A percentile compares a stretch with the other conserved stretches of the same genome.
phyloP scores from a whole-genome alignment of 2,329 filamentous ascomycete species.

The Arthrobotrys musiformis region DNA sequence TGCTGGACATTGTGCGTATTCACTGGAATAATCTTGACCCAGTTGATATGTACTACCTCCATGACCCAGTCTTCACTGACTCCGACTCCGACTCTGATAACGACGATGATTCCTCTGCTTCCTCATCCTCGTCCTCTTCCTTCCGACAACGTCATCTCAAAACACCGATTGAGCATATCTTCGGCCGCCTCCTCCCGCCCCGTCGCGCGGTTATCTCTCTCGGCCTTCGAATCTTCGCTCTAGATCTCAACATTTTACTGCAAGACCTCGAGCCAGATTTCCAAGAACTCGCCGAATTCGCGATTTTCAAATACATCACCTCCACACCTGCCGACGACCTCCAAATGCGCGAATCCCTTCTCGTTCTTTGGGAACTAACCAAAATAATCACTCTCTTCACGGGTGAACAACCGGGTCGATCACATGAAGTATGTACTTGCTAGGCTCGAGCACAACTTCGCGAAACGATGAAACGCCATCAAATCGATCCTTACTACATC shows the following conservation, averaged over 20 bases:
- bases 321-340: background rate
- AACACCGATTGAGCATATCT: background rate
- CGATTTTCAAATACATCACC: slow-evolving; percentile 32
- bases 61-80: background rate
- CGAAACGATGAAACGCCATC: background rate
- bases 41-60: background rate
- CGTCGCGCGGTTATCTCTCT: slow-evolving; percentile 9
- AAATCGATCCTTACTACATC: slow-evolving; percentile 2
- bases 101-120: background rate
- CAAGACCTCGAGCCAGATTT: slow-evolving; percentile 20
- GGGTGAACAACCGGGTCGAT: background rate
- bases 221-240: background rate
- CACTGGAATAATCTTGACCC: slow-evolving; percentile 22
- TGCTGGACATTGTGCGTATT: slow-evolving; percentile 23
- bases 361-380: slow-evolving; percentile 31
- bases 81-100: background rate
- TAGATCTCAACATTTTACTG: background rate
- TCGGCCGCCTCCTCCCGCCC: slow-evolving; percentile 8
- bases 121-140: background rate
- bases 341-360: slow-evolving; percentile 13
- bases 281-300: slow-evolving; percentile 8
- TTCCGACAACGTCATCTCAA: background rate
- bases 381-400: background rate
- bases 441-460: slow-evolving; percentile 4
- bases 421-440: slow-evolving; percentile 24